A percentile compares a stretch with the other conserved stretches of the same genome.
These are phyloP conservation scores for Saccharomyces eubayanus DNA, from an alignment of 805 yeast species.

Conservation along the genomic window DNA sequence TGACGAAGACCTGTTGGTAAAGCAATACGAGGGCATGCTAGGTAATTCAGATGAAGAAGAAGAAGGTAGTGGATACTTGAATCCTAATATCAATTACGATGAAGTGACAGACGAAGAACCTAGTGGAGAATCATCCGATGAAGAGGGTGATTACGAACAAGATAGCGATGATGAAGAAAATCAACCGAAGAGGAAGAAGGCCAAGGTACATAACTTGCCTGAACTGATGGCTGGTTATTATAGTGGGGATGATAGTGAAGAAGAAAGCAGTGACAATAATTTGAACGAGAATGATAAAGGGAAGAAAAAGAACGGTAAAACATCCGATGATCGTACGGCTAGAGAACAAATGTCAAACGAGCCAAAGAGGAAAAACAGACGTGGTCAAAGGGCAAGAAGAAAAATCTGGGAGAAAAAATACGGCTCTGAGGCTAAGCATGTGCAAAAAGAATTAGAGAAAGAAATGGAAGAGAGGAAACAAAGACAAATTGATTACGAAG, in stretches of 20 bases:
- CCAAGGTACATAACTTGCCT: constrained; percentile 43
- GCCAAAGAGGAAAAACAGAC: constrained; percentile 66
- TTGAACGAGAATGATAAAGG: constrained; percentile 59
- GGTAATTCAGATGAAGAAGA: constrained; percentile 35
- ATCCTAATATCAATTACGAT: constrained; percentile 34
- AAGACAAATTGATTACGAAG: constrained; percentile 60
- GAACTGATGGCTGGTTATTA: constrained; percentile 70
- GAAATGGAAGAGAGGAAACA: constrained; percentile 47
- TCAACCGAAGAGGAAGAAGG: constrained; percentile 16
- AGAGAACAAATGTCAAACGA: constrained; percentile 28
- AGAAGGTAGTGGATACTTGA: constrained; percentile 23
- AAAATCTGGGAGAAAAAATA: constrained; percentile 92
- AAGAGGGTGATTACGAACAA: constrained; percentile 19
- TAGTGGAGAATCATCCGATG: constrained; percentile 32
- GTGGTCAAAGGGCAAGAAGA: constrained; percentile 96
- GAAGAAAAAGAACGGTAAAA: constrained; percentile 41
- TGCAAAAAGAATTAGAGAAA: constrained; percentile 55
- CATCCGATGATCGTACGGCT: constrained; percentile 44
- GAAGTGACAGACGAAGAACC: constrained; percentile 62
- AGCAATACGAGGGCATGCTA: constrained; percentile 33
- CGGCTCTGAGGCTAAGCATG: constrained; percentile 78
- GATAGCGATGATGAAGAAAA: constrained; percentile 39
- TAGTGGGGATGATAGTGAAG: constrained; percentile 63
- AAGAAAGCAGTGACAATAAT: constrained; percentile 40
- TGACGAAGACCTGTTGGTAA: constrained; percentile 19